Evolutionary conservation across 257 asterid genomes (phyloP).

Genomic region (Nyctanthes arbortristis): DNA sequence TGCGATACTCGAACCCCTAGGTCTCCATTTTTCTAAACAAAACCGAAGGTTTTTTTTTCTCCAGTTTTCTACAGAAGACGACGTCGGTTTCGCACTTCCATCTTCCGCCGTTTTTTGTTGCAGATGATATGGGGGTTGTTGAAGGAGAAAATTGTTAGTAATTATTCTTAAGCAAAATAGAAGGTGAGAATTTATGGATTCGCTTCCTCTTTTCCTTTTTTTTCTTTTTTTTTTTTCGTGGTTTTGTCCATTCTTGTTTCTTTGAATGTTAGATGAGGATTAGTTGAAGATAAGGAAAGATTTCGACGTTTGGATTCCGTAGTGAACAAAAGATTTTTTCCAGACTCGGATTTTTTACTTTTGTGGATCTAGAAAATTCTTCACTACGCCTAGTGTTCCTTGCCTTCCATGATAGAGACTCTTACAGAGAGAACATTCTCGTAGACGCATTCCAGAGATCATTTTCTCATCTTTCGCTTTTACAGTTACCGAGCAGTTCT

Average conservation of each 20-base stretch:
- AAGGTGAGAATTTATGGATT: conserved; percentile 20
- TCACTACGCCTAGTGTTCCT: conserved; percentile 20
- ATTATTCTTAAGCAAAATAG: background rate
- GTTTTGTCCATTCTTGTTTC: background rate
- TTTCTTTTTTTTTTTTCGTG: too few species aligned
- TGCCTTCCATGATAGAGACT: conserved; percentile 28
- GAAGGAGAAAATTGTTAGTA: background rate
- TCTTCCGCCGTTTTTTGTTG: background rate
- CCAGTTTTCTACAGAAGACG: background rate
- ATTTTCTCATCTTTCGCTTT: background rate
- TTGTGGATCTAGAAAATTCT: conserved; percentile 20
- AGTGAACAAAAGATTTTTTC: conserved; percentile 3
- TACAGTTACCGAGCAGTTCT: background rate
- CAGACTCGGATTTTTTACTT: background rate
- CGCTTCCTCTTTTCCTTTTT: background rate
- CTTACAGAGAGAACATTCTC: conserved; percentile 10
- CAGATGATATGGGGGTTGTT: conserved; percentile 11
- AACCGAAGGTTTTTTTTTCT: conserved; percentile 27
- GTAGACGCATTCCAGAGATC: background rate
- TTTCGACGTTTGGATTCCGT: conserved; percentile 26
- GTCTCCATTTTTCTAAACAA: conserved; percentile 21
- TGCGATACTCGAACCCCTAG: conserved; percentile 25
- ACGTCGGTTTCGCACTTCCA: background rate
- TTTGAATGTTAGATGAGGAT: conserved; percentile 13
- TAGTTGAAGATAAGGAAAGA: conserved; percentile 19